Evolutionary conservation across 768 basidiomycete genomes (phyloP).

Genomic region (Leccinum barrowsii): DNA sequence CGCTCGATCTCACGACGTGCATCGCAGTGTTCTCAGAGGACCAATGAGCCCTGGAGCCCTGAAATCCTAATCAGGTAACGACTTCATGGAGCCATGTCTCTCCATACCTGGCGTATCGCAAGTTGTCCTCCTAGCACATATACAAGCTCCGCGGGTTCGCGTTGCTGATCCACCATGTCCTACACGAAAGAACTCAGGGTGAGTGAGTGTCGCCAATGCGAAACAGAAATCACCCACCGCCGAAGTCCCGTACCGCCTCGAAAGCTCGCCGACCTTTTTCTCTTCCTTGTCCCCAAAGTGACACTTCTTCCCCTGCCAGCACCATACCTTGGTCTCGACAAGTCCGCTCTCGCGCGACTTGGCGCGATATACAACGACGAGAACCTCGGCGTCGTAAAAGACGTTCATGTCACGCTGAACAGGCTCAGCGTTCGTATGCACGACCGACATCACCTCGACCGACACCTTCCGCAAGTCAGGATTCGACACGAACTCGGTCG

Average conservation of each 20-base stretch:
- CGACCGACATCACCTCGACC: constrained; percentile 66
- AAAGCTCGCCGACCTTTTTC: constrained; percentile 65
- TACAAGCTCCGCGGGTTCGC: constrained; percentile 63
- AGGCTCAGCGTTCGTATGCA: constrained; percentile 45
- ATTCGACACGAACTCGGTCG: constrained; percentile 19
- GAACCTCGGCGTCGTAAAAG: constrained; percentile 72
- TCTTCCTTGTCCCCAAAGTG: constrained; percentile 57
- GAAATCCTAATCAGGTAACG: constrained; percentile 5
- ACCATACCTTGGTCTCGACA: constrained; percentile 69
- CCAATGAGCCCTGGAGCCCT: constrained; percentile 77
- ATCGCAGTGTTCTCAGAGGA: constrained; percentile 76
- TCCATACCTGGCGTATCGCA: constrained; percentile 68
- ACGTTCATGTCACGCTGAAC: constrained; percentile 46
- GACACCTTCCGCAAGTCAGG: constrained; percentile 55
- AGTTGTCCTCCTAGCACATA: constrained; percentile 63
- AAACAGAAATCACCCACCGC: constrained; percentile 42
- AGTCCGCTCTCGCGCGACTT: constrained; percentile 66
- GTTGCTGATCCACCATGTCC: constrained; percentile 50
- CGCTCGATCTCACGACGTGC: constrained; percentile 60
- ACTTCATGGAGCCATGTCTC: not conserved
- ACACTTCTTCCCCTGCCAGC: constrained; percentile 64
- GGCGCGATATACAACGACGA: constrained; percentile 64
- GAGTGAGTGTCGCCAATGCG: not conserved
- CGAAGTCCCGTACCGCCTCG: constrained; percentile 66
- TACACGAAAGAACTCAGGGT: constrained; percentile 5